Conservation (phyloP, 164 flowering plant species). For the Saururus chinensis region DNA sequence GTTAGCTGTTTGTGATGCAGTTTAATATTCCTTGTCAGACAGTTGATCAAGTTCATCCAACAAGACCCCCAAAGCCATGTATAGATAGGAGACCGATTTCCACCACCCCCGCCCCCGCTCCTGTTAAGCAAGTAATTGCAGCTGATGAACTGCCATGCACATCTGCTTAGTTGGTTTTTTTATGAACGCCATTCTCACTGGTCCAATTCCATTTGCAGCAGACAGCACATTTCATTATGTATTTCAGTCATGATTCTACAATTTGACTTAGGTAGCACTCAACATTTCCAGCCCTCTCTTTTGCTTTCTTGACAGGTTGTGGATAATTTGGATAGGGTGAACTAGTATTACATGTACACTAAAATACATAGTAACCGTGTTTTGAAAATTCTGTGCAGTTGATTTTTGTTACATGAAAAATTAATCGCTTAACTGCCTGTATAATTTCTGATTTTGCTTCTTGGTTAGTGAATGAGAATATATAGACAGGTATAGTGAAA, state of each 20-base stretch:
- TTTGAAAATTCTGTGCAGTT: no score
- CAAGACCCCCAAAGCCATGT: constrained; percentile 1
- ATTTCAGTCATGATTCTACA: neutral
- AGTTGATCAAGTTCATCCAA: constrained; percentile 4
- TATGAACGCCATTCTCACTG: neutral
- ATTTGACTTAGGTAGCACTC: neutral
- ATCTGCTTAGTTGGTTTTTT: neutral
- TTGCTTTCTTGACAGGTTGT: no score
- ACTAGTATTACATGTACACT: no score
- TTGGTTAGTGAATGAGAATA: no score
- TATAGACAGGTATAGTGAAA: no score
- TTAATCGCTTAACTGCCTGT: no score
- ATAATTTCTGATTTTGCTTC: no score
- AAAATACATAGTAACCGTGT: no score
- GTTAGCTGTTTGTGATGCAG: neutral
- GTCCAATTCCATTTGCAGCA: no score
- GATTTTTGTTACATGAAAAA: no score
- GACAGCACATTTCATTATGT: neutral
- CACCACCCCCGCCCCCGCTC: neutral
- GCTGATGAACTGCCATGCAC: neutral
- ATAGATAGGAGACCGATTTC: neutral
- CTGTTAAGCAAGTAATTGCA: neutral
- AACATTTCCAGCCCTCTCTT: neutral
- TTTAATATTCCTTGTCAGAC: constrained; percentile 1
- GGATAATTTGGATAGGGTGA: no score